Percentiles rank a stretch among this genome's conserved stretches.
Conservation (phyloP, 768 basidiomycete species). For the Pseudohyphozyma bogoriensis region DNA sequence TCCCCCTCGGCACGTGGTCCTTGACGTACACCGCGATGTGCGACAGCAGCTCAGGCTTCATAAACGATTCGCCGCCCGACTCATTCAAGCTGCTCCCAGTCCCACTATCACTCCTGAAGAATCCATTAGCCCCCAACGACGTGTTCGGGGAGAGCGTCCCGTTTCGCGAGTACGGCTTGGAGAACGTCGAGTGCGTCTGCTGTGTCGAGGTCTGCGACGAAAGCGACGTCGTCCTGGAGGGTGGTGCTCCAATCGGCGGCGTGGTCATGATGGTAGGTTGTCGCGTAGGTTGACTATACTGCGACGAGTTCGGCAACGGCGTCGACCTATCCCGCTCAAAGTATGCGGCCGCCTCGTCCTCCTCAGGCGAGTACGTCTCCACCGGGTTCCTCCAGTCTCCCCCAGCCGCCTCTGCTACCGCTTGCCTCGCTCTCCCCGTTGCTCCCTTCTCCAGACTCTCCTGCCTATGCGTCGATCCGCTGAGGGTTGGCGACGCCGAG, state of each 20-base stretch:
- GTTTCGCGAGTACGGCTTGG: not conserved
- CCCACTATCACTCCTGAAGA: not conserved
- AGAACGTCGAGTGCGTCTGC: not conserved
- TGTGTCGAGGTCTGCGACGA: not conserved
- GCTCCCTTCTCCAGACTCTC: not conserved
- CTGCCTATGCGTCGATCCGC: not conserved
- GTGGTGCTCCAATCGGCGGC: constrained; percentile 6
- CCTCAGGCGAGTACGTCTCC: not conserved
- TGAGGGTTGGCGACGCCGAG: too few relatives aligned
- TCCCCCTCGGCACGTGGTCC: constrained; percentile 77
- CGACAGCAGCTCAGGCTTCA: constrained; percentile 76
- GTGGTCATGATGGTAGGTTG: constrained; percentile 20
- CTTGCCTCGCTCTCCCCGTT: not conserved
- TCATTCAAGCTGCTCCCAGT: not conserved
- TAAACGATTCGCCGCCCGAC: constrained; percentile 1
- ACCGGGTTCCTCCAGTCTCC: not conserved
- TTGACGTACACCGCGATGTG: constrained; percentile 80
- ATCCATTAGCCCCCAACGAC: not conserved
- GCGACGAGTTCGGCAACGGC: not conserved
- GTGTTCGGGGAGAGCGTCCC: constrained; percentile 8
- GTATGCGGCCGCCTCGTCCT: not conserved
- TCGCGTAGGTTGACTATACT: not conserved
- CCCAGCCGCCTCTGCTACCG: not conserved
- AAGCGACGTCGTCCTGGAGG: not conserved
- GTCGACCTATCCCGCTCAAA: too few relatives aligned